Conservation (phyloP, 805 yeast genomes). For the Lipomyces sp. region DNA sequence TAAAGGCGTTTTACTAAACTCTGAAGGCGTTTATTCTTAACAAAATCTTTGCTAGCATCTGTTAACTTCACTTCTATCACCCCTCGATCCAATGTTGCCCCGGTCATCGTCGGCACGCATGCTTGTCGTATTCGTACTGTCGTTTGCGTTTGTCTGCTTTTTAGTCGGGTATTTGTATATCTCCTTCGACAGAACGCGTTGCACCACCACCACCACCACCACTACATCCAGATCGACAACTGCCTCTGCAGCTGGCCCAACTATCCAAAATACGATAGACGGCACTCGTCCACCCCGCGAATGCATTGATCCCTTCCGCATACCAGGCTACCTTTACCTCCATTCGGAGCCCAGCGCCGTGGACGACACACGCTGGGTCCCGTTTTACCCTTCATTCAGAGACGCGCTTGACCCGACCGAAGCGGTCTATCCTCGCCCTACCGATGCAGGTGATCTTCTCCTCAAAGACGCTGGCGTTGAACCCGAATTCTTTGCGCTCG, state of each 20-base stretch:
- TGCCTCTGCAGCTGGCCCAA: neutral
- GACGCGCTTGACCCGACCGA: slow-evolving; percentile 11
- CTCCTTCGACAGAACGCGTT: neutral
- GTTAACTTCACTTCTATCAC: too few relatives aligned
- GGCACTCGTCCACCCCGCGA: neutral
- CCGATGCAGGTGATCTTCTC: slow-evolving; percentile 1
- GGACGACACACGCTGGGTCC: slow-evolving; percentile 14
- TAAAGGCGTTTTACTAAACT: too few relatives aligned
- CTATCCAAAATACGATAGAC: neutral
- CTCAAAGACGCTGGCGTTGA: slow-evolving; percentile 6
- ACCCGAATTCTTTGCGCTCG: slow-evolving; percentile 3
- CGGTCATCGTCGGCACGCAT: neutral
- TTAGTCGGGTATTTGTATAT: neutral
- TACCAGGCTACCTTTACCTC: slow-evolving; percentile 21
- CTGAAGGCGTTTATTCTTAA: too few relatives aligned
- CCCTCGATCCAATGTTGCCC: neutral
- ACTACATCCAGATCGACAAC: neutral
- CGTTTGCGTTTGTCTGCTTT: neutral
- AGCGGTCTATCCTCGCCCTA: slow-evolving; percentile 12
- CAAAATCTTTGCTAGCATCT: too few relatives aligned
- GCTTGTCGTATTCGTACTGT: neutral
- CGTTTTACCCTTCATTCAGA: slow-evolving; percentile 15
- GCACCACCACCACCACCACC: neutral
- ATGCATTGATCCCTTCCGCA: slow-evolving; percentile 23
- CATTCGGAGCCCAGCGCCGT: neutral